Conservation (phyloP, 148 eudicot genomes). For the Rheum nobile region DNA sequence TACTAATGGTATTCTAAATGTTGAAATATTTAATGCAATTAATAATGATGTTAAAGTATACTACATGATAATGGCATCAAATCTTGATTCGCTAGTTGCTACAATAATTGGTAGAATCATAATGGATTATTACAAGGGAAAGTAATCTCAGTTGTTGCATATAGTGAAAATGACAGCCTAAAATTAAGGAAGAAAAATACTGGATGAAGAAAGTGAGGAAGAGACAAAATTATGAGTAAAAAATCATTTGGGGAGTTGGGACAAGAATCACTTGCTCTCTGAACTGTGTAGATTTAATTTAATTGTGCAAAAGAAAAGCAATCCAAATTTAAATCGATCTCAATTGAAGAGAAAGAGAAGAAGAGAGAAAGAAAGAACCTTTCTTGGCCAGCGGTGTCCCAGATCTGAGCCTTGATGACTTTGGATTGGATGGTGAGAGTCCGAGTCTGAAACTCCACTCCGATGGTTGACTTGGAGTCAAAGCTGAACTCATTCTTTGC, state of each 20-base stretch:
- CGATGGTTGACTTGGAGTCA: conserved; percentile 85
- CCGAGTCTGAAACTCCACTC: conserved; percentile 82
- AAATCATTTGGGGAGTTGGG: no score
- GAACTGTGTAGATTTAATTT: no score
- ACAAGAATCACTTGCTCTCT: no score
- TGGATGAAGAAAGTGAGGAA: no score
- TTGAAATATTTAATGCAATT: neutral
- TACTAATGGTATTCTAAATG: neutral
- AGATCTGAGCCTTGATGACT: conserved; percentile 88
- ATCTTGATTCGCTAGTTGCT: neutral
- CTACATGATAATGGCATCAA: neutral
- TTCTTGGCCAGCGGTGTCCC: conserved; percentile 93
- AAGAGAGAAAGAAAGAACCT: conserved; percentile 19
- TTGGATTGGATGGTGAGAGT: conserved; percentile 56
- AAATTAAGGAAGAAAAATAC: no score
- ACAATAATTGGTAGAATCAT: neutral
- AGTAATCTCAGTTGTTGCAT: neutral
- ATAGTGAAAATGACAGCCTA: no score
- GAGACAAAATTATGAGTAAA: no score
- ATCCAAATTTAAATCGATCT: neutral
- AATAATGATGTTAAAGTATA: no score
- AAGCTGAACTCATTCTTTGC: conserved; percentile 64
- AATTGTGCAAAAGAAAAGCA: no score
- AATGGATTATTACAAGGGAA: no score
- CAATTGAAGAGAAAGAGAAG: neutral